These are phyloP conservation scores for Lotmaria passim DNA, from an alignment of 208 protist species.

Conservation along the genomic window DNA sequence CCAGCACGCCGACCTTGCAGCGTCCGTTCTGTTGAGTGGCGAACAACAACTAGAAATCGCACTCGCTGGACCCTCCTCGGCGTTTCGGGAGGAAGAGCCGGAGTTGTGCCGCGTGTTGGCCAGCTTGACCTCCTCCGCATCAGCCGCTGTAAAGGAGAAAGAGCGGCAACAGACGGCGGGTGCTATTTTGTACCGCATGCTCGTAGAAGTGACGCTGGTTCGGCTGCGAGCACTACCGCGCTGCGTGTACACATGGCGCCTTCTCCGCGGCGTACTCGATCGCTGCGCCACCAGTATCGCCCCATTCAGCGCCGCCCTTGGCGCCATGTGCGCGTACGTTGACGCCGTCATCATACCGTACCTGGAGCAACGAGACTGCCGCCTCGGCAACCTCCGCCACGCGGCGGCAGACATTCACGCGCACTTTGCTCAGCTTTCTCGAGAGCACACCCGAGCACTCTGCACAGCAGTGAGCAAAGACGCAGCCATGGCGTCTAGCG, in stretches of 20 bases:
- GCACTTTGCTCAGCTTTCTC: constrained; percentile 19
- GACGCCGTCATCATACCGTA: constrained; percentile 22
- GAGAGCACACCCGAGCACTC: neutral
- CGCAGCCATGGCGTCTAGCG: no score
- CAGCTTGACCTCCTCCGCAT: neutral
- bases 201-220: constrained; percentile 49
- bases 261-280: constrained; percentile 29
- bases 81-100: constrained; percentile 29
- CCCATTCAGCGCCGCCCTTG: neutral
- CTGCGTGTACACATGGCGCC: constrained; percentile 60
- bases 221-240: constrained; percentile 51
- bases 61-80: no score
- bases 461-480: neutral
- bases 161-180: constrained; percentile 24
- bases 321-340: constrained; percentile 8
- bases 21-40: no score
- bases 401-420: constrained; percentile 24
- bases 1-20: neutral
- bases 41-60: no score
- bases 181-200: constrained; percentile 49
- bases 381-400: constrained; percentile 21
- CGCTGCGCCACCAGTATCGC: neutral
- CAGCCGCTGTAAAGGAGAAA: neutral
- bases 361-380: constrained; percentile 34
- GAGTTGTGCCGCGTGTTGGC: constrained; percentile 19